Evolutionary conservation across 139 green algal species (phyloP).

Genomic region (Chlamydomonas urium): DNA sequence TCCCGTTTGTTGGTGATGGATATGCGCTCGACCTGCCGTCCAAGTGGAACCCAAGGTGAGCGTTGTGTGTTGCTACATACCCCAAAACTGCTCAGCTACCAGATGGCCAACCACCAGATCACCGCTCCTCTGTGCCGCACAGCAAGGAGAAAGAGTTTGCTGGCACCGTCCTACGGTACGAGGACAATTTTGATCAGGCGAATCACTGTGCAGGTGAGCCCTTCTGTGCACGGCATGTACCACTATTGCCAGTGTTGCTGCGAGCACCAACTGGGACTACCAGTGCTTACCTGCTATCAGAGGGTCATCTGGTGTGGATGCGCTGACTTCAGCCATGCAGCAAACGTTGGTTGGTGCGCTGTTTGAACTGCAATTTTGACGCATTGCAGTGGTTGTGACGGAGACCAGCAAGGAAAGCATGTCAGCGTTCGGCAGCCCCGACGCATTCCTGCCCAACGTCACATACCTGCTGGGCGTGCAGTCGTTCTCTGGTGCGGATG

Average conservation of each 20-base stretch:
- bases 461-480: constrained; percentile 80
- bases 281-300: too few relatives aligned
- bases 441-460: constrained; percentile 83
- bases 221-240: too few relatives aligned
- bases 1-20: constrained; percentile 88
- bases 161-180: constrained; percentile 52
- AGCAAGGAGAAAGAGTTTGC: background rate
- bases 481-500: constrained; percentile 29
- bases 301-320: too few relatives aligned
- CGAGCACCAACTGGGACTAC: constrained; percentile 91
- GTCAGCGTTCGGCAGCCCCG: constrained; percentile 73
- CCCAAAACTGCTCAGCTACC: background rate
- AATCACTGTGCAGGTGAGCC: too few relatives aligned
- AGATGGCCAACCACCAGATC: background rate
- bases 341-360: too few relatives aligned
- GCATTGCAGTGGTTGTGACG: constrained; percentile 65
- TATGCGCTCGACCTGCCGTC: constrained; percentile 86
- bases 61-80: background rate
- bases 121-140: background rate
- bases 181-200: constrained; percentile 98
- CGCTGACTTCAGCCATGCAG: too few relatives aligned
- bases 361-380: too few relatives aligned
- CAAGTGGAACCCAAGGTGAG: constrained; percentile 88
- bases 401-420: constrained; percentile 77
- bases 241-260: too few relatives aligned